Evolutionary conservation across 495 filamentous ascomycete genomes (phyloP), one percentile per base, ranked within the genome.

Genomic region (Lasiosphaeria miniovina): DNA sequence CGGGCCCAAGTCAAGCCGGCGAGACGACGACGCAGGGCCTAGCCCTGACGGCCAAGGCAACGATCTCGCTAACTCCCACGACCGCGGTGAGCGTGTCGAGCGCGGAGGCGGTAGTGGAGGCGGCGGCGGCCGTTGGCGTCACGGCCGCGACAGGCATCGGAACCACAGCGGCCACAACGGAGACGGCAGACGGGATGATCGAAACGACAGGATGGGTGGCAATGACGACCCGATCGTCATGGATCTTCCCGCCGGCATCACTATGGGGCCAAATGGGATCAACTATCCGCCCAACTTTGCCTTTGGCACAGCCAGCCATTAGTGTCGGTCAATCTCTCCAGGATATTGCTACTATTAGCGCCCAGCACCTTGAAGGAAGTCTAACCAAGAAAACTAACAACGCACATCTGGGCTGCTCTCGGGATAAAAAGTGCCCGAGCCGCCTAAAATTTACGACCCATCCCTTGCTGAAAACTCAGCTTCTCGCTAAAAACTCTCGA

Each of bases 1-100:
- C 60, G 89, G 89, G 1, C 87, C 88, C 14, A 86, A 88, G 55
- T 90, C 88, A 0, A 85, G 81, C 55, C 83, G 88, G 10, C 75
- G 78, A 3, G 76, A 78, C 9, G 78, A 80, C 9, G 81, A 82
- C 10, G 68, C 80, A 7, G 76, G 71, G 41, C 75, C 79, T 64
- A 74, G 74, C 43, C 74, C 57, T 58, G 66, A 69, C 57, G 70
- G 62, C 61, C 68, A 65, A 49, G 65, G 73, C 61, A 78, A 75
- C 52, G 75, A 75, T 49, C 74, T 70, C 15, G 74, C 68, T 59
- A 75, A 61, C 66, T 72, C 65, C 45, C 74, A 68, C 35, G 71
- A 64, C 48, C 65, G 73, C 58, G 78, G 73, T 57, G 73, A 75
- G 35, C 74, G 72, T 17, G 74, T 68, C 60, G 78, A 67, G 59